A percentile compares a stretch with the other conserved stretches of the same genome.
These are phyloP conservation scores for Beauveria sp. DNA, from an alignment of 2,329 filamentous ascomycete species.

Conservation along the genomic window DNA sequence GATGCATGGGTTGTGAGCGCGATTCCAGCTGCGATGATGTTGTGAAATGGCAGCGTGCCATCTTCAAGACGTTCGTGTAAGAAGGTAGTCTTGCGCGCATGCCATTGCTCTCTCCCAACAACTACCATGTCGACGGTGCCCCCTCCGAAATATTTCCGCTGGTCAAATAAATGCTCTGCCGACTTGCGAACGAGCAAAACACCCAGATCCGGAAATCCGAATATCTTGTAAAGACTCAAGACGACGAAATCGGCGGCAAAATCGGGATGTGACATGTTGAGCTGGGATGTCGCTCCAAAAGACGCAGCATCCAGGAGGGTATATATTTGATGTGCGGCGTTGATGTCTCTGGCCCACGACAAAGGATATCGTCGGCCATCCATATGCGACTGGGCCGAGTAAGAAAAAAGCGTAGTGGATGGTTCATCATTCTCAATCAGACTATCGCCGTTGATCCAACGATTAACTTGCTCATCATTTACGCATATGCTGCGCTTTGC, in stretches of 20 bases:
- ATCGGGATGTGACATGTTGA: slow-evolving; percentile 58
- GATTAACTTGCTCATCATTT: slow-evolving; percentile 52
- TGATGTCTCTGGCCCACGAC: slow-evolving; percentile 53
- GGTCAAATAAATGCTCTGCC: slow-evolving; percentile 54
- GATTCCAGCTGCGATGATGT: slow-evolving; percentile 70
- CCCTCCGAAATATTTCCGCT: slow-evolving; percentile 80
- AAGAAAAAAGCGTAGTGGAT: slow-evolving; percentile 57
- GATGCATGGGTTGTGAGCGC: slow-evolving; percentile 63
- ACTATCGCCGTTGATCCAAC: slow-evolving; percentile 48
- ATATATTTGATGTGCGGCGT: slow-evolving; percentile 37
- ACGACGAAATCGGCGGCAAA: slow-evolving; percentile 75
- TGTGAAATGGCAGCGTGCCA: slow-evolving; percentile 85
- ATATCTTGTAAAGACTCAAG: slow-evolving; percentile 94
- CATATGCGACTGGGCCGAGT: slow-evolving; percentile 90
- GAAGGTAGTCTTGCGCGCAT: slow-evolving; percentile 62
- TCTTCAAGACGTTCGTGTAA: slow-evolving; percentile 84
- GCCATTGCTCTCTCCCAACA: slow-evolving; percentile 71
- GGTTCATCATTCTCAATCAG: slow-evolving; percentile 21
- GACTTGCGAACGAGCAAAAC: slow-evolving; percentile 73
- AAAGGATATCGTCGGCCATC: slow-evolving; percentile 70
- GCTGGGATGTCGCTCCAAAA: slow-evolving; percentile 64
- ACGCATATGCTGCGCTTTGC: slow-evolving; percentile 61
- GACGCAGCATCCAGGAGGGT: slow-evolving; percentile 81
- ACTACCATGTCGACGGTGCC: slow-evolving; percentile 90
- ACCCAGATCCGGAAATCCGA: slow-evolving; percentile 88